Evolutionary conservation across 768 basidiomycete genomes (phyloP).

Genomic region (Podaxis sp.): DNA sequence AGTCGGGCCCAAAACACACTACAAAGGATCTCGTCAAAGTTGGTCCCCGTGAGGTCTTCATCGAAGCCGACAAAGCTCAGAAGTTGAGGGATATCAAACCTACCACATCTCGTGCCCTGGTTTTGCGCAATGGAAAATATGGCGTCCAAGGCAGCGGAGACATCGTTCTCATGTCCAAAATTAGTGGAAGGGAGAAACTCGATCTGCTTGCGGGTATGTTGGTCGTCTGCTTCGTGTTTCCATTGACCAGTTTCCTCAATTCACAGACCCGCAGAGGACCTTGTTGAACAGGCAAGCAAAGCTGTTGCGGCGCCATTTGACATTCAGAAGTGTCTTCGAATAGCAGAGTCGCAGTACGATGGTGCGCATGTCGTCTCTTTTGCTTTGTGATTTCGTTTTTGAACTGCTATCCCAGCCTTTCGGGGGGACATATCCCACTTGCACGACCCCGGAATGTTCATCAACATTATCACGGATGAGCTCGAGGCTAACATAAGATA

Average conservation of each 20-base stretch:
- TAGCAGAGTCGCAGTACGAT: constrained; percentile 70
- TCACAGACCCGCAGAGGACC: constrained; percentile 50
- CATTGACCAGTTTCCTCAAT: constrained; percentile 5
- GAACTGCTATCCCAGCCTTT: constrained; percentile 38
- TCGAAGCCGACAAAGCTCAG: constrained; percentile 9
- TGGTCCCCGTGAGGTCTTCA: constrained; percentile 14
- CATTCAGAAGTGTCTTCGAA: constrained; percentile 56
- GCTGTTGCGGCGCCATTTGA: constrained; percentile 64
- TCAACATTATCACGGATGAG: constrained; percentile 50
- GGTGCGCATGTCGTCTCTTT: constrained; percentile 37
- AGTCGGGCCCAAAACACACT: background rate
- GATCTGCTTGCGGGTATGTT: constrained; percentile 69
- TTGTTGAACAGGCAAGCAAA: constrained; percentile 49
- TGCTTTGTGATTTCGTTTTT: background rate
- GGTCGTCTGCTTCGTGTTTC: constrained; percentile 7
- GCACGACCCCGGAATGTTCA: constrained; percentile 62
- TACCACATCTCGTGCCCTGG: constrained; percentile 66
- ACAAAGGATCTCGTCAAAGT: constrained; percentile 11
- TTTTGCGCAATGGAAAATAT: constrained; percentile 72
- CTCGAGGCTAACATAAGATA: constrained; percentile 45
- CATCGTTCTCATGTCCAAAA: constrained; percentile 48
- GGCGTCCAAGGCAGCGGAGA: constrained; percentile 72
- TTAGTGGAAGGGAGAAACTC: constrained; percentile 76
- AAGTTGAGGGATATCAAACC: constrained; percentile 35
- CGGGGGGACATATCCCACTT: constrained; percentile 67